These are phyloP conservation scores for Globisporangium yorkense DNA, from an alignment of 352 stramenopile genomes.

Conservation along the genomic window DNA sequence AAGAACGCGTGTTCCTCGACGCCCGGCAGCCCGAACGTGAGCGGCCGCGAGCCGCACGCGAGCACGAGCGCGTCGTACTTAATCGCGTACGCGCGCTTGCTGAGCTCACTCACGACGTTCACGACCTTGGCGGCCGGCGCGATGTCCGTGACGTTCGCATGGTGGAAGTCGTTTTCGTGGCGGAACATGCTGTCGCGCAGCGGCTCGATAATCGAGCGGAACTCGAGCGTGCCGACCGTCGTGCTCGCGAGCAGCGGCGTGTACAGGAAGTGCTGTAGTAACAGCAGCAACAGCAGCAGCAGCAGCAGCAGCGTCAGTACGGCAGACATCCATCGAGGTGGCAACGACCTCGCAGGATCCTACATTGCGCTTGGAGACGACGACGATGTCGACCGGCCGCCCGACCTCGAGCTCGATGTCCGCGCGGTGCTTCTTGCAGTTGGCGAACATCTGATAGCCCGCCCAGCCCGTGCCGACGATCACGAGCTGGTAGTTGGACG, in stretches of 20 bases:
- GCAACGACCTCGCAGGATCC: neutral
- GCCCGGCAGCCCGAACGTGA: slow-evolving; percentile 92
- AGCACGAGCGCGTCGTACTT: slow-evolving; percentile 94
- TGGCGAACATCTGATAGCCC: slow-evolving; percentile 67
- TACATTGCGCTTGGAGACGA: slow-evolving; percentile 81
- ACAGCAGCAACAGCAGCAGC: neutral
- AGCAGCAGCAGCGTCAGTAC: neutral
- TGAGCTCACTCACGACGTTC: slow-evolving; percentile 58
- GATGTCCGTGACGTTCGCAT: slow-evolving; percentile 66
- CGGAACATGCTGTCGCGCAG: slow-evolving; percentile 83
- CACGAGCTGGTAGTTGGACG: slow-evolving; percentile 62
- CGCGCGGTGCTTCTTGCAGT: slow-evolving; percentile 70
- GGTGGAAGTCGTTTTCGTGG: slow-evolving; percentile 69
- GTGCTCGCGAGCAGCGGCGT: slow-evolving; percentile 95
- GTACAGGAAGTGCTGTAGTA: slow-evolving; percentile 94
- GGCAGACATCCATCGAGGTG: too few relatives aligned
- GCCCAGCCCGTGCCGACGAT: slow-evolving; percentile 79
- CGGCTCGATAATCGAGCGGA: slow-evolving; percentile 95
- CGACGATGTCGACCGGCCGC: slow-evolving; percentile 61
- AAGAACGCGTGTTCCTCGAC: slow-evolving; percentile 94
- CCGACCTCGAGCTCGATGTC: slow-evolving; percentile 61
- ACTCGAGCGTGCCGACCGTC: slow-evolving; percentile 95
- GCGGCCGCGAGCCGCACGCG: slow-evolving; percentile 89
- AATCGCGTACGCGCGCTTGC: slow-evolving; percentile 61
- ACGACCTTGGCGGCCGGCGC: slow-evolving; percentile 75